Evolutionary conservation across 768 basidiomycete species (phyloP).

Genomic region (Boletus tylopilopsis): DNA sequence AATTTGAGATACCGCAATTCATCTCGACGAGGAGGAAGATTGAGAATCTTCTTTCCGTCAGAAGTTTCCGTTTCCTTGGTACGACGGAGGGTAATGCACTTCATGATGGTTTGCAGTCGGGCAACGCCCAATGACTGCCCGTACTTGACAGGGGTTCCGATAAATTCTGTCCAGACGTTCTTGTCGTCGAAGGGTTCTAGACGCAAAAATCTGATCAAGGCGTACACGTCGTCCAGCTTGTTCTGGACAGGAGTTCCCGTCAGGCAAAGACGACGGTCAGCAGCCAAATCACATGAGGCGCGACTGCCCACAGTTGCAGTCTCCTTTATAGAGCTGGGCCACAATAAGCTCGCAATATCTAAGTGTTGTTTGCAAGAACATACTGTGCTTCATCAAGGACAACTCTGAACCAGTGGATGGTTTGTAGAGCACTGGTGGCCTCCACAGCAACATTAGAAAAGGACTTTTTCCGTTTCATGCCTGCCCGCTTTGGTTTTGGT

Average conservation of each 20-base stretch:
- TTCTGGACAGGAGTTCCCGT: slow-evolving; percentile 99
- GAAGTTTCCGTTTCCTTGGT: slow-evolving; percentile 86
- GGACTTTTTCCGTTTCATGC: slow-evolving; percentile 62
- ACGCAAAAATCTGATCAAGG: slow-evolving; percentile 93
- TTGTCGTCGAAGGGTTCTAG: slow-evolving; percentile 92
- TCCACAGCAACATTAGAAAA: slow-evolving; percentile 40
- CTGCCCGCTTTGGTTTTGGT: slow-evolving; percentile 64
- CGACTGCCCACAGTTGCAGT: slow-evolving; percentile 90
- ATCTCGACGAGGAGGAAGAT: slow-evolving; percentile 88
- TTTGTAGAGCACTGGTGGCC: slow-evolving; percentile 79
- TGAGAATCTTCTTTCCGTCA: slow-evolving; percentile 81
- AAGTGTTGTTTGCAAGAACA: slow-evolving; percentile 33
- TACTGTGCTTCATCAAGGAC: slow-evolving; percentile 95
- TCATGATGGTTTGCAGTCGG: slow-evolving; percentile 96
- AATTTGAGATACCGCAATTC: slow-evolving; percentile 84
- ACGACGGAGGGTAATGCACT: slow-evolving; percentile 91
- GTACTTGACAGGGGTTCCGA: slow-evolving; percentile 90
- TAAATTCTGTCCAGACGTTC: slow-evolving; percentile 87
- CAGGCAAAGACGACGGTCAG: slow-evolving; percentile 88
- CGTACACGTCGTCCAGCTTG: slow-evolving; percentile 97
- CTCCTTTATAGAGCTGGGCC: slow-evolving; percentile 89
- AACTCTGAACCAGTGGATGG: slow-evolving; percentile 94
- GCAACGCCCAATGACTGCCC: slow-evolving; percentile 87
- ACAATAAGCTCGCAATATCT: background rate
- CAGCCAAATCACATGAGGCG: slow-evolving; percentile 91